Percentiles rank a stretch among this genome's conserved stretches.
phyloP scores from a whole-genome alignment of 2,329 filamentous ascomycete species.

The Xylaria multiplex region DNA sequence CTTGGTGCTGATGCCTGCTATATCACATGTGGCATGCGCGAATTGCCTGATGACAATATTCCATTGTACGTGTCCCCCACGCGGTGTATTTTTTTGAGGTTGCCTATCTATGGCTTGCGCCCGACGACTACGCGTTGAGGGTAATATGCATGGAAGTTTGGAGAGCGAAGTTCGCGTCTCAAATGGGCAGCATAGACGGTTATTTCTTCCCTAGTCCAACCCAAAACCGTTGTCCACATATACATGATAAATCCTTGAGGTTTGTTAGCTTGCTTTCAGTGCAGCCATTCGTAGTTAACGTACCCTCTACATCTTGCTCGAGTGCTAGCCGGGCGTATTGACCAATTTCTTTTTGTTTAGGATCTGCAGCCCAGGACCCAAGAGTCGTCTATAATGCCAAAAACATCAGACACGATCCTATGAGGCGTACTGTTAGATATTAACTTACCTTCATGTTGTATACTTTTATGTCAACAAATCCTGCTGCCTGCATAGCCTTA shows the following conservation, averaged over 20 bases:
- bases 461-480: conserved; percentile 45
- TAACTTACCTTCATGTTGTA: conserved; percentile 41
- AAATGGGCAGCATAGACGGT: conserved; percentile 46
- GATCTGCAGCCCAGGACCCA: conserved; percentile 55
- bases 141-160: conserved; percentile 42
- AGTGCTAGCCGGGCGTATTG: conserved; percentile 48
- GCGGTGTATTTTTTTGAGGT: neutral
- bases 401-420: neutral
- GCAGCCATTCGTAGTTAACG: neutral
- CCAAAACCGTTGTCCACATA: conserved; percentile 44
- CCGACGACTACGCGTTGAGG: conserved; percentile 43
- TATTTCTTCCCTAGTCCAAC: conserved; percentile 45
- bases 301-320: conserved; percentile 50
- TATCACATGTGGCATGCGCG: neutral
- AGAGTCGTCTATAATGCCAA: conserved; percentile 48
- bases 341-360: conserved; percentile 51
- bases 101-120: conserved; percentile 41
- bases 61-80: neutral
- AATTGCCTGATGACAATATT: neutral
- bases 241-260: conserved; percentile 44
- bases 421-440: neutral
- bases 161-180: conserved; percentile 45
- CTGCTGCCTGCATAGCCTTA: conserved; percentile 47
- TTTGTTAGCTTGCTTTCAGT: conserved; percentile 4
- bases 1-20: neutral